These are phyloP conservation scores for Pseudotsuga menziesii DNA, from an alignment of 75 land plant species.

Conservation along the genomic window DNA sequence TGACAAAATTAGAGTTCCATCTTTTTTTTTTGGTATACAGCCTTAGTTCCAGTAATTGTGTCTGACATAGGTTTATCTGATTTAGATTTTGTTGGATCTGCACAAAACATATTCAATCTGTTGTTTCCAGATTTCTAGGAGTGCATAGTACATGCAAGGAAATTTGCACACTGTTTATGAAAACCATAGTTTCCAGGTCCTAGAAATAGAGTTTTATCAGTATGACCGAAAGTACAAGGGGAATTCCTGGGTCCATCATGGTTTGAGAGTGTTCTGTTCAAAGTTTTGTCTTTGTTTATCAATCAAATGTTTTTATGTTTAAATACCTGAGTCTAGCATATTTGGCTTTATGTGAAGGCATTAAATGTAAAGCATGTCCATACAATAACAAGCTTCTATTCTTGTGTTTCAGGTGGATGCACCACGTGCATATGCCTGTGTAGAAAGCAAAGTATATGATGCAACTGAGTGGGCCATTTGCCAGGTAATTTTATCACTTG, in stretches of 20 bases:
- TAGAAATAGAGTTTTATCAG: too few species aligned
- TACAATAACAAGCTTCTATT: not conserved
- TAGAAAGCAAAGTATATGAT: conserved; percentile 78
- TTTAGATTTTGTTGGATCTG: too few species aligned
- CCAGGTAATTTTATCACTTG: conserved; percentile 51
- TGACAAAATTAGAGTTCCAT: too few species aligned
- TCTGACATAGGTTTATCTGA: too few species aligned
- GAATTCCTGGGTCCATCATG: not conserved
- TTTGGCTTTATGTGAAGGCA: not conserved
- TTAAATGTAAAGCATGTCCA: not conserved
- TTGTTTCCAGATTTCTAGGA: too few species aligned
- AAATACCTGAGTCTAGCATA: not conserved
- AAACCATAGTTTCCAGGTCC: too few species aligned
- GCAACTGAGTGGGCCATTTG: conserved; percentile 94
- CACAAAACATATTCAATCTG: too few species aligned
- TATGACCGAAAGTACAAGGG: too few species aligned
- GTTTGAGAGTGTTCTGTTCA: not conserved
- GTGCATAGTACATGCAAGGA: too few species aligned
- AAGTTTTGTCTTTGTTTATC: not conserved
- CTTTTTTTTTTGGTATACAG: too few species aligned
- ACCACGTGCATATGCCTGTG: conserved; percentile 89
- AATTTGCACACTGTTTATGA: too few species aligned
- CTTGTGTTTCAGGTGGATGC: conserved; percentile 51
- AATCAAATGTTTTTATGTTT: not conserved
- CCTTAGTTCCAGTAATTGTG: too few species aligned